A percentile compares a stretch with the other conserved stretches of the same genome.
Evolutionary conservation across 345 rosid genomes (phyloP).

Genomic region (Citrus maxima): DNA sequence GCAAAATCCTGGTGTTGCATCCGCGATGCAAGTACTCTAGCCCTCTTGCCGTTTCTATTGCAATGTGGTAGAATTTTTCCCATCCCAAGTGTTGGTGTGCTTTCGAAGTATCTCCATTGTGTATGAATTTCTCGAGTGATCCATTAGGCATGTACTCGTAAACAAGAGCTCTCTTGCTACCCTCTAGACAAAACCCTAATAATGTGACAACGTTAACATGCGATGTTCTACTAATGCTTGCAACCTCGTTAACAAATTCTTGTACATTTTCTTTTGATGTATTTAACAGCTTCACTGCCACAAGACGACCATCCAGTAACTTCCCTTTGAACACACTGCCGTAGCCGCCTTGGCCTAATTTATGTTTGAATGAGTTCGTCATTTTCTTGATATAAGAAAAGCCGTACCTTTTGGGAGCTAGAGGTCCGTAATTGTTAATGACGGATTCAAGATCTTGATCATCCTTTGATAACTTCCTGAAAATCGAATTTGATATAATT

Average conservation of each 20-base stretch:
- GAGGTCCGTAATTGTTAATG: background rate
- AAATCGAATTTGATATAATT: background rate
- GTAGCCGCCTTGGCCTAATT: slow-evolving; percentile 33
- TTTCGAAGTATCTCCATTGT: background rate
- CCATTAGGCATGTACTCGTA: slow-evolving; percentile 35
- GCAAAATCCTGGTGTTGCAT: slow-evolving; percentile 29
- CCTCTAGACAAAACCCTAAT: background rate
- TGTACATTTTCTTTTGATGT: slow-evolving; percentile 16
- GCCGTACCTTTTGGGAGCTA: background rate
- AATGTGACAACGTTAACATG: too few relatives aligned
- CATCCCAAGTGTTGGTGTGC: background rate
- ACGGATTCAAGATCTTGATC: background rate
- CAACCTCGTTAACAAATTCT: slow-evolving; percentile 33
- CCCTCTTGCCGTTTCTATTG: slow-evolving; percentile 23
- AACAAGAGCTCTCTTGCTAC: slow-evolving; percentile 18
- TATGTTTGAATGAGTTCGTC: slow-evolving; percentile 11
- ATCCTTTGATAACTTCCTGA: background rate
- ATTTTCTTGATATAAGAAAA: background rate
- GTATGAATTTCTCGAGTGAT: slow-evolving; percentile 25
- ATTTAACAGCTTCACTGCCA: slow-evolving; percentile 27
- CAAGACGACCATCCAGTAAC: slow-evolving; percentile 9
- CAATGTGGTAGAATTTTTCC: slow-evolving; percentile 21
- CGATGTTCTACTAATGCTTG: background rate
- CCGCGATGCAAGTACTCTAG: slow-evolving; percentile 33
- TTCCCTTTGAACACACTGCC: slow-evolving; percentile 16